Conservation (phyloP, 305 asterid species). For the Fraxinus sp. region DNA sequence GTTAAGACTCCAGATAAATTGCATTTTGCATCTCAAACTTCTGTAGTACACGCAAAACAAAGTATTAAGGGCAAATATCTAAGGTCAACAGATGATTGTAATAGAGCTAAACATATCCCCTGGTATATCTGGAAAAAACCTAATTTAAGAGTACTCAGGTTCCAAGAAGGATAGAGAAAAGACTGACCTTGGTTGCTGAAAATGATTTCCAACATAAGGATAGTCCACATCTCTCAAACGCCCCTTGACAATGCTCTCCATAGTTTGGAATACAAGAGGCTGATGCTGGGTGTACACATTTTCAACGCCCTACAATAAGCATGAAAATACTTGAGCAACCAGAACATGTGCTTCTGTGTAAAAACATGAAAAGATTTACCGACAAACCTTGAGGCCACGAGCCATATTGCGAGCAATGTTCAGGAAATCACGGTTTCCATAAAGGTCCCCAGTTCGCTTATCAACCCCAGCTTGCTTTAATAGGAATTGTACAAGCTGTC, state of each 20-base stretch:
- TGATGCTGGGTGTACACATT: constrained; percentile 99
- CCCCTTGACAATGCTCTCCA: constrained; percentile 93
- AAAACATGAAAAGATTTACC: constrained; percentile 16
- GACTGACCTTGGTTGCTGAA: constrained; percentile 85
- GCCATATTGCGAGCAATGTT: constrained; percentile 97
- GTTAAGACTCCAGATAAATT: neutral
- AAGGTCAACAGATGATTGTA: neutral
- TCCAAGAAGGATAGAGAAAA: neutral
- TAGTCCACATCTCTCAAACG: constrained; percentile 94
- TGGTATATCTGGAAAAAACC: constrained; percentile 2
- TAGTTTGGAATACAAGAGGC: constrained; percentile 82
- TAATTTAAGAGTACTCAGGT: neutral
- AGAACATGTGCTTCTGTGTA: constrained; percentile 8
- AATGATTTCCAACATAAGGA: constrained; percentile 94
- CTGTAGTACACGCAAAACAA: neutral
- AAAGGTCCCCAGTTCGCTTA: constrained; percentile 92
- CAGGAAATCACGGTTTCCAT: constrained; percentile 85
- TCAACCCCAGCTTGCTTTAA: constrained; percentile 97
- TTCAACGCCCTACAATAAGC: constrained; percentile 75
- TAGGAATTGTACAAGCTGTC: constrained; percentile 93
- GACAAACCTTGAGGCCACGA: constrained; percentile 85
- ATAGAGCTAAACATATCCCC: neutral
- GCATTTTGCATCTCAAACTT: neutral
- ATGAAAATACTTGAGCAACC: constrained; percentile 16
- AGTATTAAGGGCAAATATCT: neutral